Evolutionary conservation across 2,329 filamentous ascomycete species (phyloP), one percentile per base, ranked within the genome.

Genomic region (Nemania bipapillata): DNA sequence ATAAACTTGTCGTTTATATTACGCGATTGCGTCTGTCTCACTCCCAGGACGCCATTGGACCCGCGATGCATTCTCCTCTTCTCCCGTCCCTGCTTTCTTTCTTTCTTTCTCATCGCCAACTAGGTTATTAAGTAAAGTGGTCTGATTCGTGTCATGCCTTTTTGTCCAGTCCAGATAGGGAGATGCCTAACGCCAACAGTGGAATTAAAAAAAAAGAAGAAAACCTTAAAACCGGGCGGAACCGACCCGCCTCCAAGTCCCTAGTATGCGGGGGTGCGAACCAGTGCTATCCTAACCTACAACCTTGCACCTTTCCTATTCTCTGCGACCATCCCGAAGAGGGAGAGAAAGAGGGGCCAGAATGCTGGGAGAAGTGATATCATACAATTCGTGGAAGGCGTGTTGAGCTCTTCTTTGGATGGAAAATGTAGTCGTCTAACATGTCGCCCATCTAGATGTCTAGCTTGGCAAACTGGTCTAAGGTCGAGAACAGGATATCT

Each of bases 401-500:
- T 54, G 24, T 50, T 17, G 17, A 59, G 49, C 40, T 64, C 24
- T 63, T 50, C 30, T 57, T 32, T 62, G 1, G 22, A 30, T 42
- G 47, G 30, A 49, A 59, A 40, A 24, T 32, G 35, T 28, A 45
- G 42, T 56, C 17, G 50, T 32, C 53, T 40, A 40, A 17, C 35
- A 42, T 26, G 17, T 28, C 15, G 20, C 42, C 32, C 17, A 30
- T 35, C 17, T 40, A 59, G n/a, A 35, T 40, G 49, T 68, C 71
- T 4, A 74, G 61, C 17, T 47, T 66, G 12, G 68, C 69, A 8
- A 73, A 57, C 37, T 71, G 70, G 8, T 75, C 69, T 15, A 75
- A 61, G 11, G 66, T 32, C 55, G 72, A 69, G 35, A 75, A 59
- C 4, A 70, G 63, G 22, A 74, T 17, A 26, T 71, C 70, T 53